Conservation (phyloP, 805 yeast species). For the Candida maesae region DNA sequence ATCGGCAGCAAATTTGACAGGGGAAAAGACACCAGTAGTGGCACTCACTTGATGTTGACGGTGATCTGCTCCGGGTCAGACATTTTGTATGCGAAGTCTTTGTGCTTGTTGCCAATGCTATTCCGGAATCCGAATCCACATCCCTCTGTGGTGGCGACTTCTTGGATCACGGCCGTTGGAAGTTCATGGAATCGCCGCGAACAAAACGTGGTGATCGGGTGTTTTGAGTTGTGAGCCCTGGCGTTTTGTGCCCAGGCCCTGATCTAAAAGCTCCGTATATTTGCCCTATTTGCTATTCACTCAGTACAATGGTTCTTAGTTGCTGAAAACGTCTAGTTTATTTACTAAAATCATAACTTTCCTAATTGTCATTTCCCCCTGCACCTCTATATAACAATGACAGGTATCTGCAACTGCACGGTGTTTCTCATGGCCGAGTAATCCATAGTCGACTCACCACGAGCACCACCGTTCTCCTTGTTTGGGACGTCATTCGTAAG, state of each 20-base stretch:
- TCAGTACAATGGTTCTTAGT: too few relatives aligned
- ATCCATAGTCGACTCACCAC: neutral
- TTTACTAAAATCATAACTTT: too few relatives aligned
- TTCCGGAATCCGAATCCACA: neutral
- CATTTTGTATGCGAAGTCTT: constrained; percentile 8
- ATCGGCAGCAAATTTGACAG: too few relatives aligned
- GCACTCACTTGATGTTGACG: constrained; percentile 23
- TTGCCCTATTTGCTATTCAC: too few relatives aligned
- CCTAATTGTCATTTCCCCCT: too few relatives aligned
- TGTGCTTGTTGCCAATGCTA: neutral
- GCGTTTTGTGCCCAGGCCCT: neutral
- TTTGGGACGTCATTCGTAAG: neutral
- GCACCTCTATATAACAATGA: constrained; percentile 4
- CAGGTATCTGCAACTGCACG: constrained; percentile 3
- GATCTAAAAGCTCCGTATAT: too few relatives aligned
- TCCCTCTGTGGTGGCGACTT: neutral
- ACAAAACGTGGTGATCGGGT: neutral
- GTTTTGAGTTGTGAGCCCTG: neutral
- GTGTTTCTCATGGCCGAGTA: constrained; percentile 1
- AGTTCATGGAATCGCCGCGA: neutral
- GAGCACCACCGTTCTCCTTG: neutral
- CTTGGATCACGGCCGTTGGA: too few relatives aligned
- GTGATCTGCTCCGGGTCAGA: constrained; percentile 22
- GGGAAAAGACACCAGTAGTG: too few relatives aligned
- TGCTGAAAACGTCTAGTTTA: too few relatives aligned